Conservation (phyloP, 2,329 filamentous ascomycete species). For the Truncatella angustata region DNA sequence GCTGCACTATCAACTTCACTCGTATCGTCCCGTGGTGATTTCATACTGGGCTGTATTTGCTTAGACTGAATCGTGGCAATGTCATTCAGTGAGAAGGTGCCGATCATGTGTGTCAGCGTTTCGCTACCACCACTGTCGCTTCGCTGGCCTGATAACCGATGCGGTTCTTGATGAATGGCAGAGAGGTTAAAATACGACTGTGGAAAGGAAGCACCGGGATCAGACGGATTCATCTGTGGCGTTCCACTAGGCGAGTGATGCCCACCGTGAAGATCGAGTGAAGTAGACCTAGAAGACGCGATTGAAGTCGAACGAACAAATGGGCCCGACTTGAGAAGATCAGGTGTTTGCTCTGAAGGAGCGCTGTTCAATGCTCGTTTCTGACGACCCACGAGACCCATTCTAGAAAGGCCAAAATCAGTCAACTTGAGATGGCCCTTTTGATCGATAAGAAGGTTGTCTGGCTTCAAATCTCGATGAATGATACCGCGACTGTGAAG, state of each 20-base stretch:
- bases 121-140: slow-evolving; percentile 95
- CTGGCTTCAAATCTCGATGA: slow-evolving; percentile 93
- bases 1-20: slow-evolving; percentile 67
- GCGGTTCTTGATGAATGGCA: slow-evolving; percentile 55
- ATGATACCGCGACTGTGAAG: slow-evolving; percentile 93
- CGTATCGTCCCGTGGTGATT: slow-evolving; percentile 71
- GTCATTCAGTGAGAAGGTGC: slow-evolving; percentile 73
- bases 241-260: slow-evolving; percentile 77
- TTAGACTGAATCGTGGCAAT: slow-evolving; percentile 33
- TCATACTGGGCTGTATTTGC: slow-evolving; percentile 39
- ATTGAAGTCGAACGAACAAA: slow-evolving; percentile 85
- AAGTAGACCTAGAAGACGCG: slow-evolving; percentile 87
- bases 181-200: slow-evolving; percentile 90
- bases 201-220: slow-evolving; percentile 64
- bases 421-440: slow-evolving; percentile 96
- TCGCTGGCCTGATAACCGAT: slow-evolving; percentile 74
- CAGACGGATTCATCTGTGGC: slow-evolving; percentile 81
- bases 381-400: slow-evolving; percentile 95
- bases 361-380: slow-evolving; percentile 83
- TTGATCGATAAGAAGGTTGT: slow-evolving; percentile 95
- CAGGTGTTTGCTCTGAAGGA: slow-evolving; percentile 79
- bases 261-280: slow-evolving; percentile 79
- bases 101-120: slow-evolving; percentile 77
- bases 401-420: slow-evolving; percentile 93
- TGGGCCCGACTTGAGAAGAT: slow-evolving; percentile 87